Evolutionary conservation across 2,329 filamentous ascomycete genomes (phyloP).

Genomic region (Colletotrichum trifolii): DNA sequence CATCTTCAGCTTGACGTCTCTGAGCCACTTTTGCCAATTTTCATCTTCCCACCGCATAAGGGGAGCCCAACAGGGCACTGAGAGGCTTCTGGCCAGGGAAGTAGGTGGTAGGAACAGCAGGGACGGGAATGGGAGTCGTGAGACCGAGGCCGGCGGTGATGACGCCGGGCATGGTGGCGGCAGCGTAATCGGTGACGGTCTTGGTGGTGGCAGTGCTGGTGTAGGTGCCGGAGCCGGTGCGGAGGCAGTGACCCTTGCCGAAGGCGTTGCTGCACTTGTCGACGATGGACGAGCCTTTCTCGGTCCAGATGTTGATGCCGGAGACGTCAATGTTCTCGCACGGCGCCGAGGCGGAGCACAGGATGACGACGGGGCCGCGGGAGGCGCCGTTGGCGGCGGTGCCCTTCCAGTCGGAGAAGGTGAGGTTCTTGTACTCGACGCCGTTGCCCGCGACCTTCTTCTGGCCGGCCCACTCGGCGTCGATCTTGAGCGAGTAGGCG

Average conservation of each 20-base stretch:
- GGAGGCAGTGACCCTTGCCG: slow-evolving; percentile 55
- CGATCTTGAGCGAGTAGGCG: slow-evolving; percentile 67
- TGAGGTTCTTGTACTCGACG: slow-evolving; percentile 63
- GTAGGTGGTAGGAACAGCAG: slow-evolving; percentile 29
- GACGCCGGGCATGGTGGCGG: slow-evolving; percentile 26
- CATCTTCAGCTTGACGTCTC: not conserved
- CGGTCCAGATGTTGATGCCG: slow-evolving; percentile 65
- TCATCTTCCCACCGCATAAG: not conserved
- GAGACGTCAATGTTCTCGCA: slow-evolving; percentile 63
- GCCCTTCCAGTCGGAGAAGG: slow-evolving; percentile 66
- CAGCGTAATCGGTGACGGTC: slow-evolving; percentile 23
- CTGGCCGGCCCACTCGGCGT: slow-evolving; percentile 63
- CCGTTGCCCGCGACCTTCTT: slow-evolving; percentile 56
- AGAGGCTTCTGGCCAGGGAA: slow-evolving; percentile 27
- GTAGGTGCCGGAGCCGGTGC: slow-evolving; percentile 23
- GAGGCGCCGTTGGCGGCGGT: slow-evolving; percentile 59
- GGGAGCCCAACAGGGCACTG: slow-evolving; percentile 15
- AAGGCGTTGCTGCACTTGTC: slow-evolving; percentile 62
- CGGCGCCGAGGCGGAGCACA: slow-evolving; percentile 61
- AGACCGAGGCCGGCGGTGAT: slow-evolving; percentile 28
- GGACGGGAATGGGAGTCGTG: slow-evolving; percentile 24
- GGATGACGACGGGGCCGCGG: slow-evolving; percentile 64
- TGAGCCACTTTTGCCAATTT: no score
- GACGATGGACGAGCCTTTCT: slow-evolving; percentile 51
- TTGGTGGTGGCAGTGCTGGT: slow-evolving; percentile 28